Conservation (phyloP, 805 yeast genomes). For the Maudiozyma serrabonitensis region DNA sequence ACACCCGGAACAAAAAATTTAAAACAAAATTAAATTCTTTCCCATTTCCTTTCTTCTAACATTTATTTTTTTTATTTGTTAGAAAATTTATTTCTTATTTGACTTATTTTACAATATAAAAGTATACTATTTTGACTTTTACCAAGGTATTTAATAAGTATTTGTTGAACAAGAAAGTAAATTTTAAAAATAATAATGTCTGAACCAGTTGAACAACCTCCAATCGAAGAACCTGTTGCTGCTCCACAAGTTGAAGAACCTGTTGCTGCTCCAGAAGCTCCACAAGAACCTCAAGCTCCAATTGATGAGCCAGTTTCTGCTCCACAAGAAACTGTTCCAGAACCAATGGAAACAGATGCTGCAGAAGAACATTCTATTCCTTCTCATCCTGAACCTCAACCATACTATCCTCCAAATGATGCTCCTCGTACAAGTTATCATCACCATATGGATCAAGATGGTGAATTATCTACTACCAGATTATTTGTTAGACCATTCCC, state of each 20-base stretch:
- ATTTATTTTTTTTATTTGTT: no score
- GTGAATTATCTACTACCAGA: constrained; percentile 35
- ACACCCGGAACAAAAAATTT: no score
- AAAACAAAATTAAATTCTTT: no score
- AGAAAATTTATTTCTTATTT: no score
- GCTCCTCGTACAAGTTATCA: constrained; percentile 7
- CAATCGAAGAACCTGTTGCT: background rate
- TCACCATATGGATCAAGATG: constrained; percentile 15
- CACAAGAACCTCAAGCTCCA: constrained; percentile 1
- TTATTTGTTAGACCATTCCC: constrained; percentile 57
- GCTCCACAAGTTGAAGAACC: constrained; percentile 1
- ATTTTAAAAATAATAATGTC: constrained; percentile 4
- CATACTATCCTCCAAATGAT: constrained; percentile 10
- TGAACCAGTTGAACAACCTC: constrained; percentile 3
- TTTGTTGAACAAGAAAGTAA: background rate
- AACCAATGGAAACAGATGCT: constrained; percentile 8
- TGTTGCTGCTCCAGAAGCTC: background rate
- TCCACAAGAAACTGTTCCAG: constrained; percentile 7
- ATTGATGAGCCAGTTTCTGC: constrained; percentile 4
- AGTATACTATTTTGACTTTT: no score
- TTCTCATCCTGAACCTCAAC: constrained; percentile 12
- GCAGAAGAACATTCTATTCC: constrained; percentile 6
- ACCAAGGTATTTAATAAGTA: no score
- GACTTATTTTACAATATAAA: no score
- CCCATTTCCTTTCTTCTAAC: no score